Base-by-base conservation (phyloP, 2,329 filamentous ascomycete species). In the Whalleya microplaca region DNA sequence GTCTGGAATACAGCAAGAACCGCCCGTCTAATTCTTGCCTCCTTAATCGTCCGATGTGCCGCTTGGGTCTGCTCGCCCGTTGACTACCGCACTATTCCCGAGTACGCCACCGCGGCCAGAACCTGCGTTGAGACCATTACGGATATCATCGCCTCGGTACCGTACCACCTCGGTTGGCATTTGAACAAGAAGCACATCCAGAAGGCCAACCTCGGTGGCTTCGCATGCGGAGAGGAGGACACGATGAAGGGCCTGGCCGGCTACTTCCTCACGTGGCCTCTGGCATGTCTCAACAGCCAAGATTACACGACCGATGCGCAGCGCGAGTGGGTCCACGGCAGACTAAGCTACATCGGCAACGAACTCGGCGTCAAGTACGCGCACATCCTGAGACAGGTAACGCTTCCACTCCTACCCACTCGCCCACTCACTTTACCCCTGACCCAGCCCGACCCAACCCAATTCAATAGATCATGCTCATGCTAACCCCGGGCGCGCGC, bases 81-180 rank as follows among this genome's bases (percentile, higher is more conserved):
- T 8, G 84, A 88, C 69, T 87, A 86, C 65, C 76, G 84, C 42
- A 86, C 84, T 1, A 87, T 84, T 5, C 79, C 83, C 18, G 83
- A 87, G 68, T 87, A 87, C 61, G 82, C 82, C 10, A 78, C 79
- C 0, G 80, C 82, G 3, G 77, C 80, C 16, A 72, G 80, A 40
- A 76, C 76, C 1, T 84, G 78, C 49, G 75, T 76, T 41, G 80
- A 84, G 45, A 77, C 76, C 51, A 83, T 87, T 59, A 77, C 78
- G 2, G 84, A 87, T 61, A 80, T 87, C 40, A 78, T 87, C 51
- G 82, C 84, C 1, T 82, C 80, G 2, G 79, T 86, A n/a, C 85
- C 85, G 0, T 87, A 81, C 61, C 79, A 84, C 65, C 75, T 88
- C 2, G 84, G 84, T 41, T 86, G 84, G 83, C 81, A 83, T 53